These are phyloP conservation scores for Saxophila tyrrhenica DNA, from an alignment of 495 filamentous ascomycete species.

Conservation along the genomic window DNA sequence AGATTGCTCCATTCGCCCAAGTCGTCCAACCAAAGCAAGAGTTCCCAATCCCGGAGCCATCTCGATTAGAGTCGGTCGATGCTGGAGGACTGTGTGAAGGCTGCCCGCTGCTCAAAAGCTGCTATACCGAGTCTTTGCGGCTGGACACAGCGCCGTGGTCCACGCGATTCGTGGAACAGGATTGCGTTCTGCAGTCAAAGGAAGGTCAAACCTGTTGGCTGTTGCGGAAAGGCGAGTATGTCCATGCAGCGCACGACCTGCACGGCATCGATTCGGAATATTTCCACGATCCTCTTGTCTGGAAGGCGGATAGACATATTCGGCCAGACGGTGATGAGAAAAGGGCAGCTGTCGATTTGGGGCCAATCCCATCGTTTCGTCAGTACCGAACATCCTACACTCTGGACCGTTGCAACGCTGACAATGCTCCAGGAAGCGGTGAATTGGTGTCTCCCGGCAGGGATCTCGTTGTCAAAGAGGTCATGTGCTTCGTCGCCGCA, in stretches of 20 bases:
- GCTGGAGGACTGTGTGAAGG: slow-evolving; percentile 33
- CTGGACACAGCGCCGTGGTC: slow-evolving; percentile 40
- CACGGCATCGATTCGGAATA: slow-evolving; percentile 39
- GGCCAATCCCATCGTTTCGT: slow-evolving; percentile 37
- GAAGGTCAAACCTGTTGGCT: slow-evolving; percentile 34
- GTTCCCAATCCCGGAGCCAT: slow-evolving; percentile 45
- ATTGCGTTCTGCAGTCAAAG: slow-evolving; percentile 35
- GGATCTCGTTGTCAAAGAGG: slow-evolving; percentile 28
- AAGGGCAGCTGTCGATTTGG: slow-evolving; percentile 16
- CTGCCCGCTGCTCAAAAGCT: slow-evolving; percentile 43
- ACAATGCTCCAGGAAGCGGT: slow-evolving; percentile 10
- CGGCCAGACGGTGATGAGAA: slow-evolving; percentile 26
- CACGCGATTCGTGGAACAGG: slow-evolving; percentile 33
- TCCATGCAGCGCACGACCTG: slow-evolving; percentile 40
- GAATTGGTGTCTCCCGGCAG: slow-evolving; percentile 28
- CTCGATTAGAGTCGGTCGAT: slow-evolving; percentile 36
- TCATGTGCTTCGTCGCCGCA: slow-evolving; percentile 29
- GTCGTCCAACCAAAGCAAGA: slow-evolving; percentile 36
- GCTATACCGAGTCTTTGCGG: slow-evolving; percentile 44
- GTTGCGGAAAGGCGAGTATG: slow-evolving; percentile 38
- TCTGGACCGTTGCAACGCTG: background rate
- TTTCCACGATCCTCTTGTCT: slow-evolving; percentile 40
- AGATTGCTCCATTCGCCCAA: slow-evolving; percentile 39
- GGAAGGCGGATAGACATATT: slow-evolving; percentile 41
- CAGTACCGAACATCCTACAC: background rate